Evolutionary conservation across 2,329 filamentous ascomycete genomes (phyloP).

Genomic region (Aspergillus sp.): DNA sequence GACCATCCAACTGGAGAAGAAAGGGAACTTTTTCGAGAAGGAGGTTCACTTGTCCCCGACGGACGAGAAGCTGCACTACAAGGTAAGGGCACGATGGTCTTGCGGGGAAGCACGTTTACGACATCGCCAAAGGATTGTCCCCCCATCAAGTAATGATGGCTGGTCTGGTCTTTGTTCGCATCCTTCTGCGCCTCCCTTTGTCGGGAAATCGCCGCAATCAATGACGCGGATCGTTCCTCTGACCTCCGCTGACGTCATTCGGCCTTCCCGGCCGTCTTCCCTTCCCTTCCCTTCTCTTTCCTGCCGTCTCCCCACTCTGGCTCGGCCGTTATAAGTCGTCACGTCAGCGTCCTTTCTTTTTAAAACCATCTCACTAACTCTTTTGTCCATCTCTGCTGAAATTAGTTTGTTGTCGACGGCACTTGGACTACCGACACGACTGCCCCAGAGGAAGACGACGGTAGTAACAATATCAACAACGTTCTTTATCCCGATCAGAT

Average conservation of each 20-base stretch:
- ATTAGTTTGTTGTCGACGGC: conserved; percentile 90
- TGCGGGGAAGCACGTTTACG: not conserved
- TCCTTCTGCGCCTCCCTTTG: too few relatives aligned
- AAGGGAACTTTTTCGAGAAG: conserved; percentile 73
- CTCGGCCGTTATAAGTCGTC: conserved; percentile 23
- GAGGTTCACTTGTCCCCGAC: conserved; percentile 68
- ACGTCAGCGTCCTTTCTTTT: conserved; percentile 10
- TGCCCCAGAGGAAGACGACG: conserved; percentile 79
- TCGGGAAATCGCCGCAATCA: not conserved
- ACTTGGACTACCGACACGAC: conserved; percentile 82
- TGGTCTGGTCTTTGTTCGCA: too few relatives aligned
- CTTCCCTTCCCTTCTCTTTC: conserved; percentile 4
- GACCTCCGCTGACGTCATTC: conserved; percentile 25
- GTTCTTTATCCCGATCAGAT: conserved; percentile 77
- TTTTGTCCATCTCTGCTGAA: conserved; percentile 5
- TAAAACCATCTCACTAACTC: conserved; percentile 9
- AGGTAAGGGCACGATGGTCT: conserved; percentile 60
- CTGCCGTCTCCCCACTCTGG: conserved; percentile 14
- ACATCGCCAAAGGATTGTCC: conserved; percentile 14
- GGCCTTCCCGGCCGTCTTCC: not conserved
- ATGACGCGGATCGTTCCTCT: conserved; percentile 26
- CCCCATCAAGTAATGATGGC: not conserved
- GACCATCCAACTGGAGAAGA: conserved; percentile 77
- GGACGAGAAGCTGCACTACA: conserved; percentile 82
- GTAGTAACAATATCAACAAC: conserved; percentile 87